phyloP scores from a whole-genome alignment of 352 stramenopile genomes.

The Pythium monospermum region DNA sequence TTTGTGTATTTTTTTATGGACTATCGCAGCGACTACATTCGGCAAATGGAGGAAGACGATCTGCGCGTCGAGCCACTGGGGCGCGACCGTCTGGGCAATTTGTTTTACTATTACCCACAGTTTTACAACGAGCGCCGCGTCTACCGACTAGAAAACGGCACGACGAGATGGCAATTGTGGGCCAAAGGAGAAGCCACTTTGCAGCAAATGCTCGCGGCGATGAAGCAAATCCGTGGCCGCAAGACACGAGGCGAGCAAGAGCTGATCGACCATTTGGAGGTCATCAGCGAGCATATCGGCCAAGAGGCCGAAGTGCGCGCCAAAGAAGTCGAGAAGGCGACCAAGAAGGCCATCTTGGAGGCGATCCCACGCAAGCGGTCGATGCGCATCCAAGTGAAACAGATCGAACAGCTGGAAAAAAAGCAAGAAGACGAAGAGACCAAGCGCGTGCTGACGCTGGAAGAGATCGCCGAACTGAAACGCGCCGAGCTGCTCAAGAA shows the following conservation, averaged over 20 bases:
- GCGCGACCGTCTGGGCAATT: constrained; percentile 64
- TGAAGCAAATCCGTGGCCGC: constrained; percentile 54
- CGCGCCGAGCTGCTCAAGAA: constrained; percentile 60
- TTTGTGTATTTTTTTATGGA: neutral
- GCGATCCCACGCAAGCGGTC: constrained; percentile 81
- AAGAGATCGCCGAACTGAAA: constrained; percentile 69
- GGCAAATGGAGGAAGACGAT: constrained; percentile 85
- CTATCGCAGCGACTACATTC: constrained; percentile 62
- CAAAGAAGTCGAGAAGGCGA: constrained; percentile 65
- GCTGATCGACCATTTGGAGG: constrained; percentile 69
- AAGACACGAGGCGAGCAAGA: constrained; percentile 72
- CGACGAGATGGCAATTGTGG: constrained; percentile 65
- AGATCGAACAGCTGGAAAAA: constrained; percentile 76
- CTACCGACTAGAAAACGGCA: constrained; percentile 52
- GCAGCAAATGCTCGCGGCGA: constrained; percentile 42
- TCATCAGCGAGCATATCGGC: constrained; percentile 75
- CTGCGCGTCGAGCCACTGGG: constrained; percentile 70
- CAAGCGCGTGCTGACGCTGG: constrained; percentile 47
- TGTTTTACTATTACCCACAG: constrained; percentile 83
- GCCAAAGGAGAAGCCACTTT: constrained; percentile 71
- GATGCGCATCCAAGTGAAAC: constrained; percentile 80
- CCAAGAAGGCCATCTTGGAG: constrained; percentile 72
- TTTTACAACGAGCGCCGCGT: constrained; percentile 82
- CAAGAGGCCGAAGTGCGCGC: constrained; percentile 48
- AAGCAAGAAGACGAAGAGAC: constrained; percentile 52